A percentile compares a stretch with the other conserved stretches of the same genome.
These are phyloP conservation scores for Colletotrichum godetiae DNA, from an alignment of 2,329 filamentous ascomycete genomes.

Conservation along the genomic window DNA sequence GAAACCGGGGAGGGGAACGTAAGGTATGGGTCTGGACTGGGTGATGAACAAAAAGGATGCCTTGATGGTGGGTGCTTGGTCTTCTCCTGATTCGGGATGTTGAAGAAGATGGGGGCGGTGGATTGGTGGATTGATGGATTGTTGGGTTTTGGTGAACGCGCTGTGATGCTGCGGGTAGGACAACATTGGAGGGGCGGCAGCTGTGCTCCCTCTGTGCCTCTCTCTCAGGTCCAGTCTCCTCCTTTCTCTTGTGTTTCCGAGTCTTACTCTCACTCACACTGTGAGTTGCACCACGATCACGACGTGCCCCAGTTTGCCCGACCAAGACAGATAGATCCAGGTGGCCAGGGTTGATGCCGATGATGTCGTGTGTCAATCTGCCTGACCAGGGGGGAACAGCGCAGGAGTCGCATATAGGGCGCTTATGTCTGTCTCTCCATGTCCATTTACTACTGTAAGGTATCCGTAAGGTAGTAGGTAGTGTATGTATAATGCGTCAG, in stretches of 20 bases:
- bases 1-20: not conserved
- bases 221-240: not conserved
- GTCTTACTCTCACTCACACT: not conserved
- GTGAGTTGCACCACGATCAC: not conserved
- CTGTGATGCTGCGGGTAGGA: conserved; percentile 4
- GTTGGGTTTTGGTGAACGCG: not conserved
- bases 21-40: not conserved
- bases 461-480: not conserved
- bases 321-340: not conserved
- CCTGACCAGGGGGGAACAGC: not conserved
- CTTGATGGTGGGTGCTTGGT: not conserved
- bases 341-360: not conserved
- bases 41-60: not conserved
- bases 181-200: not conserved
- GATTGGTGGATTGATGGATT: not conserved
- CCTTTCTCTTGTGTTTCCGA: not conserved
- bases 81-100: conserved; percentile 4
- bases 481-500: not conserved
- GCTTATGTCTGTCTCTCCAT: not conserved
- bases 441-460: not conserved
- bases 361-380: not conserved
- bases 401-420: not conserved
- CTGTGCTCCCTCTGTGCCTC: not conserved
- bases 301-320: not conserved
- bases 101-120: conserved; percentile 2